Percentiles rank a stretch among this genome's conserved stretches.
These are phyloP conservation scores for Venturia carpophila DNA, from an alignment of 2,329 filamentous ascomycete genomes.

Conservation along the genomic window DNA sequence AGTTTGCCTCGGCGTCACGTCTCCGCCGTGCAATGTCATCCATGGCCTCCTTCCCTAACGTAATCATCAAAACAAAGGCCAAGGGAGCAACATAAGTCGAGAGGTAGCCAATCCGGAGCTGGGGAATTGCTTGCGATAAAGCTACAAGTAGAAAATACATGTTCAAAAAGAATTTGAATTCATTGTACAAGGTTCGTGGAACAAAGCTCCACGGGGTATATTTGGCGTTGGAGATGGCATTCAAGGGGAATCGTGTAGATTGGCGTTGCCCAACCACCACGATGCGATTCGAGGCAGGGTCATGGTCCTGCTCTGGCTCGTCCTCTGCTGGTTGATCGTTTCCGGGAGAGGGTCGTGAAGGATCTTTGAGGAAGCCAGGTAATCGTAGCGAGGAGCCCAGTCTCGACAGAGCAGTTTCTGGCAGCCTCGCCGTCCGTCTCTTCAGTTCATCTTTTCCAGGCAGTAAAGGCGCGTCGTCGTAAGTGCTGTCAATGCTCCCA, in stretches of 20 bases:
- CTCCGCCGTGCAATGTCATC: slow-evolving; percentile 83
- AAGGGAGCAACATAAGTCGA: slow-evolving; percentile 90
- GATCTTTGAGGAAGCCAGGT: slow-evolving; percentile 54
- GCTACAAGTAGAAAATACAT: slow-evolving; percentile 97
- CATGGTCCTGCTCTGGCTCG: slow-evolving; percentile 31
- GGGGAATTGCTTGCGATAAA: slow-evolving; percentile 83
- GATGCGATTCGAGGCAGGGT: slow-evolving; percentile 61
- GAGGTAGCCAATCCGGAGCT: slow-evolving; percentile 85
- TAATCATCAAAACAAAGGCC: slow-evolving; percentile 85
- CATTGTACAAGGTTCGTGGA: slow-evolving; percentile 90
- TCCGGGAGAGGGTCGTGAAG: slow-evolving; percentile 28
- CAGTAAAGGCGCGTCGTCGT: slow-evolving; percentile 70
- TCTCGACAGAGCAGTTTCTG: slow-evolving; percentile 34
- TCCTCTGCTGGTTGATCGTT: background rate
- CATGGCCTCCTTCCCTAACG: slow-evolving; percentile 88
- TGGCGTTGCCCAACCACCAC: slow-evolving; percentile 70
- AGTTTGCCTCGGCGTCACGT: slow-evolving; percentile 88
- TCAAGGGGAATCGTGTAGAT: slow-evolving; percentile 71
- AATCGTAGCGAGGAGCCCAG: slow-evolving; percentile 52
- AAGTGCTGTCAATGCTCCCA: slow-evolving; percentile 48
- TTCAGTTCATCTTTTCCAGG: slow-evolving; percentile 26
- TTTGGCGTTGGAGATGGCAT: slow-evolving; percentile 93
- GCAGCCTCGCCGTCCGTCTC: slow-evolving; percentile 13
- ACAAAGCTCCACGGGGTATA: slow-evolving; percentile 94
- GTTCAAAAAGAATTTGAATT: slow-evolving; percentile 99